Percentiles rank a stretch among this genome's conserved stretches.
phyloP scores from a whole-genome alignment of 2,329 filamentous ascomycete species.

The Colletotrichum higginsianum region DNA sequence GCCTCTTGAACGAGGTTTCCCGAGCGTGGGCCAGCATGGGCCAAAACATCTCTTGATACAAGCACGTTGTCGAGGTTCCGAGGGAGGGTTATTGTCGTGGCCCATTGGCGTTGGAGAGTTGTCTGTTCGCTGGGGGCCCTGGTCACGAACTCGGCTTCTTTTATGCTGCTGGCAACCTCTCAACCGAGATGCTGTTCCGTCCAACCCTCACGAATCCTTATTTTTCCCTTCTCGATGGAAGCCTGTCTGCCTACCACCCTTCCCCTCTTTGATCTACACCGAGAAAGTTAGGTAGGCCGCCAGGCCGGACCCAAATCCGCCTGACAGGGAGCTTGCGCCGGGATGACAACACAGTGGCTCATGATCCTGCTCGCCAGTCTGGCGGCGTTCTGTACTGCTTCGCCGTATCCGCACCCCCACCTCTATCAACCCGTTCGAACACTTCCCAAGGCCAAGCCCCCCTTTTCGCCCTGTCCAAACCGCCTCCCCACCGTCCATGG shows the following conservation, averaged over 20 bases:
- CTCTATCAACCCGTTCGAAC: not conserved
- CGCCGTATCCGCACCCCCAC: not conserved
- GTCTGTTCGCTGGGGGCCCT: not conserved
- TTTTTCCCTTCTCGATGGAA: not conserved
- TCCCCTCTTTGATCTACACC: not conserved
- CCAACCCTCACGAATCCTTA: not conserved
- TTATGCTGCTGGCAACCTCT: not conserved
- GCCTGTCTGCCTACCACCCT: not conserved
- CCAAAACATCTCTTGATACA: not conserved
- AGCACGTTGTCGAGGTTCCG: not conserved
- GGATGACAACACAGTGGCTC: not conserved
- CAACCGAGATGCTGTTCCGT: not conserved
- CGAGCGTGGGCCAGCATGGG: not conserved
- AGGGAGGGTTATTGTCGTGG: not conserved
- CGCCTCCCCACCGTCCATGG: not conserved
- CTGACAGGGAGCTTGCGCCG: conserved; percentile 2
- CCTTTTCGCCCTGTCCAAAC: not conserved
- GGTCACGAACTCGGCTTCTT: too few relatives aligned
- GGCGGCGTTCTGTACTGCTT: conserved; percentile 1
- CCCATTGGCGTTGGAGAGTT: not conserved
- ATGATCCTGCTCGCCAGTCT: conserved; percentile 2
- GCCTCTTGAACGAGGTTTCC: not conserved
- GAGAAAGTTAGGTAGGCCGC: not conserved
- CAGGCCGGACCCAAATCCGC: conserved; percentile 3
- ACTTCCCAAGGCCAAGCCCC: not conserved